These are phyloP conservation scores for Russula brevipes DNA, from an alignment of 768 basidiomycete species.

Conservation along the genomic window DNA sequence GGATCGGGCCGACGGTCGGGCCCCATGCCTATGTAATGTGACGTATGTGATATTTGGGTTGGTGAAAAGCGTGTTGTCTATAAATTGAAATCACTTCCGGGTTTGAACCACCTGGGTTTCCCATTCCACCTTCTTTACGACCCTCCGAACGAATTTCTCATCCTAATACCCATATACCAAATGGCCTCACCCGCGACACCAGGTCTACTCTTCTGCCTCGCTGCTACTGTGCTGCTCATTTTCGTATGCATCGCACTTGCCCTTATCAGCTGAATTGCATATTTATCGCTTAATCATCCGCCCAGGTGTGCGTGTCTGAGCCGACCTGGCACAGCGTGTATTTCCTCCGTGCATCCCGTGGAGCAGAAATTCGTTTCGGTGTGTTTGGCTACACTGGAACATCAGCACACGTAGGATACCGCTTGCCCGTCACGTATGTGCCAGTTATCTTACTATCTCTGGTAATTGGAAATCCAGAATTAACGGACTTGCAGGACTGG, in stretches of 20 bases:
- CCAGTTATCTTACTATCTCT: background rate
- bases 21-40: background rate
- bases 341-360: conserved; percentile 53
- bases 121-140: background rate
- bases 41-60: background rate
- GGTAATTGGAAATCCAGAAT: background rate
- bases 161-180: background rate
- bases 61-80: background rate
- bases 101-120: background rate
- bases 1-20: too few species aligned
- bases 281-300: conserved; percentile 1
- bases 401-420: conserved; percentile 52
- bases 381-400: conserved; percentile 74
- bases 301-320: conserved; percentile 63
- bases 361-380: conserved; percentile 51
- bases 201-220: conserved; percentile 67
- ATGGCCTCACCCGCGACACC: conserved; percentile 61
- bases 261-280: background rate
- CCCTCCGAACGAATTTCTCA: background rate
- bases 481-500: conserved; percentile 33
- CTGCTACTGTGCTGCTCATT: conserved; percentile 62
- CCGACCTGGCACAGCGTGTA: conserved; percentile 71
- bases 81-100: background rate
- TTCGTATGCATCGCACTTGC: conserved; percentile 45
- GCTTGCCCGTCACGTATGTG: conserved; percentile 46